A percentile compares a stretch with the other conserved stretches of the same genome.
Conservation (phyloP, 768 basidiomycete species). For the Leccinum rimulosum region DNA sequence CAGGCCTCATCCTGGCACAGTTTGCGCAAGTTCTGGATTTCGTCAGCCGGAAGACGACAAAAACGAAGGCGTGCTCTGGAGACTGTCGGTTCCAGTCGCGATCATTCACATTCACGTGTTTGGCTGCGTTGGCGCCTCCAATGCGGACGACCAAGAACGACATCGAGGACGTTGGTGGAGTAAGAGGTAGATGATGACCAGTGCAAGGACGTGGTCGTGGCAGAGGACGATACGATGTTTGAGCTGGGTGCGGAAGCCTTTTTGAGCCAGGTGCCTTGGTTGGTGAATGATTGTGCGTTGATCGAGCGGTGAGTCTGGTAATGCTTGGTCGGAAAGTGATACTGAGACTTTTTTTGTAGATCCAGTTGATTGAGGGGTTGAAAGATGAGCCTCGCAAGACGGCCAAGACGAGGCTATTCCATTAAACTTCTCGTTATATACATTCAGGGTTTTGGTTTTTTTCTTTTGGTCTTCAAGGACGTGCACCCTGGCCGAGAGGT, state of each 20-base stretch:
- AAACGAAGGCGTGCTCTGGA: not conserved
- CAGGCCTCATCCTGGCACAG: not conserved
- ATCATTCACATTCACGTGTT: not conserved
- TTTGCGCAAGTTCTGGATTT: not conserved
- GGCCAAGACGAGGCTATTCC: not conserved
- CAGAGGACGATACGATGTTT: slow-evolving; percentile 4
- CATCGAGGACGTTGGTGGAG: not conserved
- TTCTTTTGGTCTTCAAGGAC: not conserved
- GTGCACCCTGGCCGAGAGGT: no score
- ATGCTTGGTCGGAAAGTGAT: no score
- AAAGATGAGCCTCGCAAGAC: not conserved
- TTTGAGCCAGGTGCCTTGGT: slow-evolving; percentile 7
- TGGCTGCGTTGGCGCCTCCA: not conserved
- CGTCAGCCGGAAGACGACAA: not conserved
- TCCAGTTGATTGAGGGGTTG: no score
- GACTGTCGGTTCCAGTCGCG: not conserved
- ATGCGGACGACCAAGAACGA: not conserved
- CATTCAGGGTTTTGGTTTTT: no score
- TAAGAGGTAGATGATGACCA: not conserved
- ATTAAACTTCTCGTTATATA: no score
- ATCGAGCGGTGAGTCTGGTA: not conserved
- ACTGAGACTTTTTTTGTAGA: no score
- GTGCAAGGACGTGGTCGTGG: not conserved
- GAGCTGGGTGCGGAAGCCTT: slow-evolving; percentile 13
- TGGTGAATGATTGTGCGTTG: not conserved